phyloP scores from a whole-genome alignment of 2,329 filamentous ascomycete genomes.

The Acrocalymma vagum region DNA sequence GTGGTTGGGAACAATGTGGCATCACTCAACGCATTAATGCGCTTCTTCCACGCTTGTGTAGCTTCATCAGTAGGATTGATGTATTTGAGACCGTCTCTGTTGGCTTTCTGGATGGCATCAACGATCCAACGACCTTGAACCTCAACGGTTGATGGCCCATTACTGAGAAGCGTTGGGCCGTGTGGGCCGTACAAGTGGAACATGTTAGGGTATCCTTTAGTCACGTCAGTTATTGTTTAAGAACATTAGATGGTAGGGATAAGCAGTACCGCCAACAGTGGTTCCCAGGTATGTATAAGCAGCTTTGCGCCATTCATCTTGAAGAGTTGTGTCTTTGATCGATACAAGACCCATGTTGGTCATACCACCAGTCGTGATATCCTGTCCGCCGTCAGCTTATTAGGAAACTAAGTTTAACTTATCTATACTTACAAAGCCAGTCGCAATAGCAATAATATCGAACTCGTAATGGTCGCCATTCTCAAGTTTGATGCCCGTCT shows the following conservation, averaged over 20 bases:
- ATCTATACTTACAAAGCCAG: no score
- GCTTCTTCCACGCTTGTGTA: constrained; percentile 44
- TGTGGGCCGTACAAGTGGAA: constrained; percentile 19
- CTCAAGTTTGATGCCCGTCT: constrained; percentile 37
- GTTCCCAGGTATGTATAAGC: constrained; percentile 16
- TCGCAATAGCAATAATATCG: constrained; percentile 49
- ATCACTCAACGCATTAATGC: constrained; percentile 43
- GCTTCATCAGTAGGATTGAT: constrained; percentile 44
- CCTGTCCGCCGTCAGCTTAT: no score
- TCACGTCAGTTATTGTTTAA: no score
- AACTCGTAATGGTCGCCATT: constrained; percentile 44
- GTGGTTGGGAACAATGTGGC: constrained; percentile 43
- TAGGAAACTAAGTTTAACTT: no score
- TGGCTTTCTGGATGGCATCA: constrained; percentile 41
- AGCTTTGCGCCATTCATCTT: constrained; percentile 16
- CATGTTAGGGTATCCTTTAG: constrained; percentile 17
- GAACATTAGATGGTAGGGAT: no score
- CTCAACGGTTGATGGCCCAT: constrained; percentile 49
- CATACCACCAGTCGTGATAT: constrained; percentile 52
- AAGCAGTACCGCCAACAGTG: no score
- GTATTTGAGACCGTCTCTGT: constrained; percentile 33
- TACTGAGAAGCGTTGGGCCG: constrained; percentile 36
- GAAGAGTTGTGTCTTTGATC: constrained; percentile 19
- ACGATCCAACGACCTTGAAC: constrained; percentile 49
- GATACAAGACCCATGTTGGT: constrained; percentile 29